Conservation (phyloP, 129 eudicot species). For the Saussurea involucrata region DNA sequence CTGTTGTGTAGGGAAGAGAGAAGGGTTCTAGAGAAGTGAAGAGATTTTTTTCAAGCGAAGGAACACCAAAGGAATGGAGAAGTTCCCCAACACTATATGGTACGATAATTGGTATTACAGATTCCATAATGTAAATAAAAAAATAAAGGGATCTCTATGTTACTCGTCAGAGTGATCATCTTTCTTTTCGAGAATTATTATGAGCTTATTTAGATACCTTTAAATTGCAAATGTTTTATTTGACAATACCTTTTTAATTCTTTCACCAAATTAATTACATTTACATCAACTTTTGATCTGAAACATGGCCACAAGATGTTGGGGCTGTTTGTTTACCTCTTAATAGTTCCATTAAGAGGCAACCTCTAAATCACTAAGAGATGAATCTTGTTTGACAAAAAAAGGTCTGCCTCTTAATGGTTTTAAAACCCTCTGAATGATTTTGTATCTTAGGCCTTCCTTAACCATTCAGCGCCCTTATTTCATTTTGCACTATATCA, state of each 20-base stretch:
- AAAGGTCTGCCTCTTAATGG: no score
- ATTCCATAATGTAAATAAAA: background rate
- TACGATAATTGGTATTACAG: constrained; percentile 18
- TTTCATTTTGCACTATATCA: no score
- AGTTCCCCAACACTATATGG: constrained; percentile 30
- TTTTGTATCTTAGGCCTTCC: no score
- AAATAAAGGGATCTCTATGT: background rate
- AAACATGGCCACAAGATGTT: background rate
- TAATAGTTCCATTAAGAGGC: no score
- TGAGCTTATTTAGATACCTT: background rate
- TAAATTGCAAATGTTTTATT: background rate
- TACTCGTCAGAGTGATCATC: constrained; percentile 4
- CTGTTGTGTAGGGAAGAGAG: constrained; percentile 31
- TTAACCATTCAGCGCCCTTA: no score
- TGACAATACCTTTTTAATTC: background rate
- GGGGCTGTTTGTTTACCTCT: no score
- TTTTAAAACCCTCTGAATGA: no score
- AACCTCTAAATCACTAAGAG: no score
- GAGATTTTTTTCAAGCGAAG: constrained; percentile 3
- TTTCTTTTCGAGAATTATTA: background rate
- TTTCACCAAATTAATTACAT: background rate
- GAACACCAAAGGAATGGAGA: constrained; percentile 22
- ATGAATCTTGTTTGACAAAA: no score
- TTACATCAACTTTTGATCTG: background rate
- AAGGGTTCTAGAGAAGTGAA: background rate